These are phyloP conservation scores for Tuber calosporum DNA, from an alignment of 495 filamentous ascomycete genomes.

Conservation along the genomic window DNA sequence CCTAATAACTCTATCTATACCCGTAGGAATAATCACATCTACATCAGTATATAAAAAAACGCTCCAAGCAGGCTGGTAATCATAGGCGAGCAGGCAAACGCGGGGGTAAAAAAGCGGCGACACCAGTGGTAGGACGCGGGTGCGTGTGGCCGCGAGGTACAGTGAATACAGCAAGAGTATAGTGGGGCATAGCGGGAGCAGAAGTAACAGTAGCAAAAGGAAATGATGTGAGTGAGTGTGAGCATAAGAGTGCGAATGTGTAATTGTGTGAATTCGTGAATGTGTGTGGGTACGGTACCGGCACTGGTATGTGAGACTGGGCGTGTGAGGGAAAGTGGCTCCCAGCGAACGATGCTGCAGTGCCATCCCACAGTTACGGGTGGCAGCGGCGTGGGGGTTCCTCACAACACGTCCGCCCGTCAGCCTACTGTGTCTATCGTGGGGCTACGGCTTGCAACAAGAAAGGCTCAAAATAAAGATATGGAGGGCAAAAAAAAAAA, in stretches of 20 bases:
- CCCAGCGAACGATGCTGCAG: conserved; percentile 10
- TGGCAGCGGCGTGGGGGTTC: conserved; percentile 24
- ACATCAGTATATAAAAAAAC: background rate
- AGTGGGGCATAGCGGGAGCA: background rate
- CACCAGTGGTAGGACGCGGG: conserved; percentile 5
- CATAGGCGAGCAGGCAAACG: background rate
- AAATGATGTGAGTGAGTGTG: background rate
- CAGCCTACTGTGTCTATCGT: background rate
- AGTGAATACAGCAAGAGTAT: background rate
- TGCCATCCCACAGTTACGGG: conserved; percentile 27
- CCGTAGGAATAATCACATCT: background rate
- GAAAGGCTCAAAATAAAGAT: background rate
- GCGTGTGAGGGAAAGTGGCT: conserved; percentile 15
- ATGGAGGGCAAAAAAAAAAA: background rate
- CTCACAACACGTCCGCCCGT: conserved; percentile 1
- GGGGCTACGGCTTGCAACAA: background rate
- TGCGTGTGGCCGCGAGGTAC: conserved; percentile 23
- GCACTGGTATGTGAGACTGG: background rate
- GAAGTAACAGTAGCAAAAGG: background rate
- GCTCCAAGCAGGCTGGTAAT: background rate
- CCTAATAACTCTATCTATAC: background rate
- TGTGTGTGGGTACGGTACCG: background rate
- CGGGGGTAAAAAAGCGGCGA: conserved; percentile 9
- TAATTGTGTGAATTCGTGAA: background rate
- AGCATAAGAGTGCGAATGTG: background rate